phyloP scores from a whole-genome alignment of 1,284 basidiomycete species.

The Termitomyces sp. region DNA sequence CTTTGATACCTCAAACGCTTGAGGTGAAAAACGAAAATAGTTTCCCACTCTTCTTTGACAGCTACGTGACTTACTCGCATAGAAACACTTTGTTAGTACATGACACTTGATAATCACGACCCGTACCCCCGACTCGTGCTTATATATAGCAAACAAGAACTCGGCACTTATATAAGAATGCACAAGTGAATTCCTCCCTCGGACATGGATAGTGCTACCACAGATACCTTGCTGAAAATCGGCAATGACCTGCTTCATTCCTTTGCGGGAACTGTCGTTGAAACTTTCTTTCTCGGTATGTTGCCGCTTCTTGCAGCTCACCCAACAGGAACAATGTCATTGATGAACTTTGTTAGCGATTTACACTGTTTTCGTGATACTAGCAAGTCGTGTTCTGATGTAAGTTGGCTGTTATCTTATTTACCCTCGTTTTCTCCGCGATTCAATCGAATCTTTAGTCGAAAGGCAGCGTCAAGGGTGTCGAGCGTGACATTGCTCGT shows the following conservation, averaged over 20 bases:
- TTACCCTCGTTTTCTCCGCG: neutral
- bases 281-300: constrained; percentile 11
- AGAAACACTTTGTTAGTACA: neutral
- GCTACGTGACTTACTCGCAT: too few relatives aligned
- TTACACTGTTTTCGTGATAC: neutral
- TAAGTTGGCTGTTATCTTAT: neutral
- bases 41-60: too few relatives aligned
- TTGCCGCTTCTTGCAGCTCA: neutral
- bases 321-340: neutral
- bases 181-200: neutral
- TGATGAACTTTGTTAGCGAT: constrained; percentile 1
- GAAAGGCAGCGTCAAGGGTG: neutral
- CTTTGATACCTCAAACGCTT: too few relatives aligned
- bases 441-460: neutral
- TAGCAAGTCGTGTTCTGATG: constrained; percentile 4
- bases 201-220: neutral
- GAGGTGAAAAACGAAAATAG: too few relatives aligned
- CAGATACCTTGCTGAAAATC: neutral
- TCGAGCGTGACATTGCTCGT: neutral
- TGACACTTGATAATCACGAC: neutral
- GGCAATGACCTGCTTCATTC: constrained; percentile 8
- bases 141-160: neutral
- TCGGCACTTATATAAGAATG: neutral
- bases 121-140: neutral
- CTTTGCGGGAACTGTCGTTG: constrained; percentile 9